Percentiles rank a stretch among this genome's conserved stretches.
These are phyloP conservation scores for Acanthamoeba healyi DNA, from an alignment of 208 protist genomes.

Conservation along the genomic window DNA sequence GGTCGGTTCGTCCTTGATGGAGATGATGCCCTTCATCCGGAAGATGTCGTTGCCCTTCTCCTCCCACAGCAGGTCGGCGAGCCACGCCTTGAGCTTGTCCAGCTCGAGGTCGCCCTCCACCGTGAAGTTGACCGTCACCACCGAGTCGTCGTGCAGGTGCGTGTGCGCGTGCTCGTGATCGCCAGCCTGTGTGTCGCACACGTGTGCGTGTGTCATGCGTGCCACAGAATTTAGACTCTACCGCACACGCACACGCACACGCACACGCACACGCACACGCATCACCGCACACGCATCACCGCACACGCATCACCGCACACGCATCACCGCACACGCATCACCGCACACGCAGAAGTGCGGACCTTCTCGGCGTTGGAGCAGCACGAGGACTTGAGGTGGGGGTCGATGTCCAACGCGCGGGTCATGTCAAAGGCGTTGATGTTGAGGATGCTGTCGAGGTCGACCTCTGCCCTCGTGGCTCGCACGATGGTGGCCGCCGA, in stretches of 20 bases:
- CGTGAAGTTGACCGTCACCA: conserved; percentile 73
- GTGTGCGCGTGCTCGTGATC: conserved; percentile 39
- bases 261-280: too few species aligned
- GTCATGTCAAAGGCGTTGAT: conserved; percentile 79
- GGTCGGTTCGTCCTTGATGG: conserved; percentile 68
- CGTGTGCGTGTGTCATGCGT: too few species aligned
- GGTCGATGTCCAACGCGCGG: conserved; percentile 67
- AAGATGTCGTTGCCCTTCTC: conserved; percentile 76
- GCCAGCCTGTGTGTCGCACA: not conserved
- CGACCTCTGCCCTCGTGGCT: conserved; percentile 40
- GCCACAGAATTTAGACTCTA: too few species aligned
- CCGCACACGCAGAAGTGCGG: not conserved
- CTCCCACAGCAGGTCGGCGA: conserved; percentile 53
- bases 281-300: not conserved
- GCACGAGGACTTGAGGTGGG: conserved; percentile 8
- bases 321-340: not conserved
- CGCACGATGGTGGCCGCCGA: conserved; percentile 18
- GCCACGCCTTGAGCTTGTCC: conserved; percentile 35
- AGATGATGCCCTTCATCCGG: conserved; percentile 82
- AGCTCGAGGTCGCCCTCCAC: conserved; percentile 57
- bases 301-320: not conserved
- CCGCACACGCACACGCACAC: too few species aligned
- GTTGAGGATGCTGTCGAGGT: conserved; percentile 74
- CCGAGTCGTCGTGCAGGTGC: conserved; percentile 77
- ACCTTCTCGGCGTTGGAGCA: not conserved